phyloP scores from a whole-genome alignment of 768 basidiomycete genomes.

The Cubamyces sp. region DNA sequence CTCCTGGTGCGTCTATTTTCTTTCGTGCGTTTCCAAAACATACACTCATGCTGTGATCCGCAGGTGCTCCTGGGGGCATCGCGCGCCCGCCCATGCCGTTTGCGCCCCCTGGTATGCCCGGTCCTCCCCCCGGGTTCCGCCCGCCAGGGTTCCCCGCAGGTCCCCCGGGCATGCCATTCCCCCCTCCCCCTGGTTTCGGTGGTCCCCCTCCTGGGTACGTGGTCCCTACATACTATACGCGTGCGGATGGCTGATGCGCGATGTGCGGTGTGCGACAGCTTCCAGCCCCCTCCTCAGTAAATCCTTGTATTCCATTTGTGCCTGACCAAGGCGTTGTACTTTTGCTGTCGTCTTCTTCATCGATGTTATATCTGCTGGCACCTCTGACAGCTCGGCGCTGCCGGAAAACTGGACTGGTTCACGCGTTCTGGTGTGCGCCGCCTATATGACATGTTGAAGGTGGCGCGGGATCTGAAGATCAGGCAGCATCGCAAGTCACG shows the following conservation, averaged over 20 bases:
- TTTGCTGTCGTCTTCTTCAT: conserved; percentile 22
- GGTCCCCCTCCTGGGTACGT: conserved; percentile 85
- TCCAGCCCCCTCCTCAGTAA: conserved; percentile 54
- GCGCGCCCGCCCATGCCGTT: conserved; percentile 73
- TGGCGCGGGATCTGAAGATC: background rate
- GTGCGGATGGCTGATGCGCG: conserved; percentile 8
- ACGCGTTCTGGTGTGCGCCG: no score
- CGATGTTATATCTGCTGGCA: conserved; percentile 21
- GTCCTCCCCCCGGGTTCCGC: conserved; percentile 83
- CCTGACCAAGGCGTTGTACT: conserved; percentile 27
- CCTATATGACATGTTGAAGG: background rate
- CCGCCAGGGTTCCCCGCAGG: conserved; percentile 75
- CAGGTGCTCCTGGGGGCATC: conserved; percentile 64
- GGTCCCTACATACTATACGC: conserved; percentile 4
- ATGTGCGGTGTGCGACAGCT: conserved; percentile 35
- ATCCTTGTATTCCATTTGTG: conserved; percentile 15
- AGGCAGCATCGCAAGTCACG: background rate
- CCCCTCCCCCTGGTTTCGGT: conserved; percentile 79
- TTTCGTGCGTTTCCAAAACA: conserved; percentile 1
- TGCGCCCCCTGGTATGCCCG: conserved; percentile 78
- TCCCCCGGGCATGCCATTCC: conserved; percentile 72
- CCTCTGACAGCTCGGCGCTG: conserved; percentile 14
- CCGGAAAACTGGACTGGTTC: background rate
- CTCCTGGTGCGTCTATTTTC: conserved; percentile 60
- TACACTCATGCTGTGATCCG: conserved; percentile 11